phyloP scores from a whole-genome alignment of 2,329 filamentous ascomycete species.

The Coccinonectria pachysandricola region DNA sequence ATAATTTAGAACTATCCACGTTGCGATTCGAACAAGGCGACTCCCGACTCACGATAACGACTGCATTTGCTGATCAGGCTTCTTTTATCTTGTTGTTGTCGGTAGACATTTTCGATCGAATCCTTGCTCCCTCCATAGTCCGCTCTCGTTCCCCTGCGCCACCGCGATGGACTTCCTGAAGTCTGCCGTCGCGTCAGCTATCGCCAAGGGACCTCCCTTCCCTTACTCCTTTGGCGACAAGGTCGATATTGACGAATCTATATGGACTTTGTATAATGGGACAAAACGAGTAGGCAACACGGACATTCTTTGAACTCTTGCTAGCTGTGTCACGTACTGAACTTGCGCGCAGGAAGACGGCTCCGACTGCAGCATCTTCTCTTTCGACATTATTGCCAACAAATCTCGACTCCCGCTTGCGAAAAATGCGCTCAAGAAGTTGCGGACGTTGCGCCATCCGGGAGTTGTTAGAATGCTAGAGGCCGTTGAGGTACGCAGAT shows the following conservation, averaged over 20 bases:
- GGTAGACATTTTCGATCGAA: not conserved
- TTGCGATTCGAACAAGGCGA: conserved; percentile 11
- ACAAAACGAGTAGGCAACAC: conserved; percentile 62
- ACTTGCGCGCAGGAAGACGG: conserved; percentile 65
- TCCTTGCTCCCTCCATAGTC: not conserved
- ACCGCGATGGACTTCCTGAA: conserved; percentile 87
- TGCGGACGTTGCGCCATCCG: conserved; percentile 85
- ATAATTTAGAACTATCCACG: conserved; percentile 16
- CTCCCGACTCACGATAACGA: not conserved
- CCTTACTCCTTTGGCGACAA: conserved; percentile 88
- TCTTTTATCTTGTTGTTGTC: too few relatives aligned
- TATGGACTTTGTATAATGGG: conserved; percentile 94
- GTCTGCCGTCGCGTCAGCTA: conserved; percentile 92
- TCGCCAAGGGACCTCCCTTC: conserved; percentile 87
- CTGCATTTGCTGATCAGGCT: too few relatives aligned
- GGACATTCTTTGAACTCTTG: not conserved
- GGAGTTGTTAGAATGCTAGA: conserved; percentile 91
- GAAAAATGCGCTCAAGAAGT: conserved; percentile 87
- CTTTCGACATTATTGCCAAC: conserved; percentile 79
- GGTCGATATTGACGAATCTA: conserved; percentile 84
- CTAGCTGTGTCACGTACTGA: not conserved
- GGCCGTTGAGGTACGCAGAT: conserved; percentile 66
- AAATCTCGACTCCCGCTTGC: conserved; percentile 75
- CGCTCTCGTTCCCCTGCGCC: not conserved
- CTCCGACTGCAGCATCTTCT: conserved; percentile 91